Base-by-base conservation (phyloP, 2,329 filamentous ascomycete species). In the Trichoderma pleuroti region DNA sequence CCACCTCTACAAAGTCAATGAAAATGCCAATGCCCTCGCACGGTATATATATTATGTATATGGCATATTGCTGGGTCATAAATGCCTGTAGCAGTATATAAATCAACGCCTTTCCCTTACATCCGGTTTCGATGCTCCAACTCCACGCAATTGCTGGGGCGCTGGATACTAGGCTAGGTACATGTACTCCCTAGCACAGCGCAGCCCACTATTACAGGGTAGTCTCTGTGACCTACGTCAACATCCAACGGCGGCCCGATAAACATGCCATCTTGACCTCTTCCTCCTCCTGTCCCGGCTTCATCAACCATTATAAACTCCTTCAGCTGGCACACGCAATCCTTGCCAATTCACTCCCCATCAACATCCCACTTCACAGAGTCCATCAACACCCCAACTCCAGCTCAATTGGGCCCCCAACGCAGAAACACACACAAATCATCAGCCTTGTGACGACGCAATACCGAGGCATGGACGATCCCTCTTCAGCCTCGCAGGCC, bases 401-500 rank as follows among this genome's bases (percentile, higher is more conserved):
- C n/a, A 52, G 11, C 46, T 52, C 46, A 24, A 24, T 24, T 14
- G n/a, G 56, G 54, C 18, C 28, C 30, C 28, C 11, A 11, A 11
- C 10, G 5, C 18, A n/a, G 18, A n/a, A 12, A 11, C 28, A 12
- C n/a, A 36, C 56, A 5, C 28, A n/a, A n/a, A n/a, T n/a, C 18
- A 18, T 11, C 52, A n/a, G 12, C 36, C 34, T 16, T 54, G 11
- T 39, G 6, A 26, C 14, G 14, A 46, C 49, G 28, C 39, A 42
- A n/a, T n/a, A 9, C 39, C 9, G 10, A n/a, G 39, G 1, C n/a
- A 34, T 56, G 52, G 30, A 14, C 46, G 18, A 73, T 28, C 73
- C 73, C 42, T 71, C 74, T 52, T 72, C 74, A 64, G 73, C 72
- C 65, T 74, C 73, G 56, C 70, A 70, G 21, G 72, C 73, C 70